Conservation (phyloP, 2,329 filamentous ascomycete genomes). For the Venturiaceae sp. region DNA sequence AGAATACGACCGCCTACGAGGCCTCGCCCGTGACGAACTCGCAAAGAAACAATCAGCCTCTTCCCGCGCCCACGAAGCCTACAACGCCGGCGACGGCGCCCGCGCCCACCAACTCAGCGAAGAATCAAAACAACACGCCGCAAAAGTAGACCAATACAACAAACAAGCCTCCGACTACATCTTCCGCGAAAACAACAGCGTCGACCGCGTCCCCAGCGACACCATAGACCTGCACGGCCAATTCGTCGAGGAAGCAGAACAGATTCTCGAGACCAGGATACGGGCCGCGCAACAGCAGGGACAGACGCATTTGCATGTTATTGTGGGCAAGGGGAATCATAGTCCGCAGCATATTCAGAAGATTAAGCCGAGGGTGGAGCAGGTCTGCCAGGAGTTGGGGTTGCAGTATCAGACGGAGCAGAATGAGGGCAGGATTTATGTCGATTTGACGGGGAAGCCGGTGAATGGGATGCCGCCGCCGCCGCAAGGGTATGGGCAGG, state of each 20-base stretch:
- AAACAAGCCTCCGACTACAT: slow-evolving; percentile 87
- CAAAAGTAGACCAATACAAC: slow-evolving; percentile 81
- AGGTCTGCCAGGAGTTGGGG: slow-evolving; percentile 73
- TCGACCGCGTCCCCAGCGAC: slow-evolving; percentile 63
- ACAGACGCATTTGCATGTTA: slow-evolving; percentile 80
- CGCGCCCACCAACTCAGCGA: slow-evolving; percentile 75
- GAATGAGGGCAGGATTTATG: slow-evolving; percentile 81
- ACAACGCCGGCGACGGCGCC: slow-evolving; percentile 72
- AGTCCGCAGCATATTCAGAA: slow-evolving; percentile 74
- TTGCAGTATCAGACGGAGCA: slow-evolving; percentile 78
- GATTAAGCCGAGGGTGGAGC: slow-evolving; percentile 89
- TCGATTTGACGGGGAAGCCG: slow-evolving; percentile 70
- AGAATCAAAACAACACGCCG: slow-evolving; percentile 75
- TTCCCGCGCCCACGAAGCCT: slow-evolving; percentile 60
- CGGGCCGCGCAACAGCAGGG: slow-evolving; percentile 62
- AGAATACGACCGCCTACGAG: slow-evolving; percentile 87
- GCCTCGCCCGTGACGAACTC: slow-evolving; percentile 72
- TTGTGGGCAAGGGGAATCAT: slow-evolving; percentile 94
- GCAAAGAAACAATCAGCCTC: slow-evolving; percentile 70
- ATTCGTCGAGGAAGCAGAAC: slow-evolving; percentile 89
- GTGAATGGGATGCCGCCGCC: slow-evolving; percentile 37
- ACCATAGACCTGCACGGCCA: slow-evolving; percentile 92
- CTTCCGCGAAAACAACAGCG: slow-evolving; percentile 87
- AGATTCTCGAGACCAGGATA: slow-evolving; percentile 80
- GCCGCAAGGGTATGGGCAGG: slow-evolving; percentile 25